Evolutionary conservation across 75 land plant genomes (phyloP).

Genomic region (Cryptomeria japonica): DNA sequence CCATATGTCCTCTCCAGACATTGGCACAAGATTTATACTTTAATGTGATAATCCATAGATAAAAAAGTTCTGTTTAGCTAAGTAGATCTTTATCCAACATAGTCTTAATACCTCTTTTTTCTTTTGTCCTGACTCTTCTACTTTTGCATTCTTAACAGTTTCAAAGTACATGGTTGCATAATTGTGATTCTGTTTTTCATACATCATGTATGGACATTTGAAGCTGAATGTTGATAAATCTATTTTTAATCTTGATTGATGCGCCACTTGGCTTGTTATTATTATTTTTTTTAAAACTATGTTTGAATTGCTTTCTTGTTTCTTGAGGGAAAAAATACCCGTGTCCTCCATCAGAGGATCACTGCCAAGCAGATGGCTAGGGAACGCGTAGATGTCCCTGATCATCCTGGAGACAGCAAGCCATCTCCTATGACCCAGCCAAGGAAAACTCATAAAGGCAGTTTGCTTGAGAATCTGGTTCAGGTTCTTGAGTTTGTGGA

Average conservation of each 20-base stretch:
- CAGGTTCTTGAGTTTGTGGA: no score
- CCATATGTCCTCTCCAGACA: not conserved
- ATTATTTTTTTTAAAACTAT: not conserved
- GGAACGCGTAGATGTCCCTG: no score
- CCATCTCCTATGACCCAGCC: no score
- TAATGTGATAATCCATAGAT: not conserved
- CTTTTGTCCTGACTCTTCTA: not conserved
- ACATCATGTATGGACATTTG: not conserved
- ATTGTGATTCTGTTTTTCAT: not conserved
- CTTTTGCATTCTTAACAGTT: not conserved
- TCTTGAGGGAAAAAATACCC: not conserved
- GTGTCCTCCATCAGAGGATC: not conserved
- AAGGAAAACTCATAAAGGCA: no score
- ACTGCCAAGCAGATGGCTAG: not conserved
- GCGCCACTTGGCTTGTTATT: not conserved
- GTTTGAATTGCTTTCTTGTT: not conserved
- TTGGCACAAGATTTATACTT: not conserved
- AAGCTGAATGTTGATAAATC: not conserved
- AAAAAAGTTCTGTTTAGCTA: not conserved
- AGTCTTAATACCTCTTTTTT: not conserved
- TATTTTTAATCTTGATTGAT: not conserved
- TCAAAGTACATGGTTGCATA: not conserved
- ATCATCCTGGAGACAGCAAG: no score
- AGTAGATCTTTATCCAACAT: not conserved
- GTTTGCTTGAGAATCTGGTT: no score